Conservation (phyloP, 306 rosid species). For the Mucuna pruriens region DNA sequence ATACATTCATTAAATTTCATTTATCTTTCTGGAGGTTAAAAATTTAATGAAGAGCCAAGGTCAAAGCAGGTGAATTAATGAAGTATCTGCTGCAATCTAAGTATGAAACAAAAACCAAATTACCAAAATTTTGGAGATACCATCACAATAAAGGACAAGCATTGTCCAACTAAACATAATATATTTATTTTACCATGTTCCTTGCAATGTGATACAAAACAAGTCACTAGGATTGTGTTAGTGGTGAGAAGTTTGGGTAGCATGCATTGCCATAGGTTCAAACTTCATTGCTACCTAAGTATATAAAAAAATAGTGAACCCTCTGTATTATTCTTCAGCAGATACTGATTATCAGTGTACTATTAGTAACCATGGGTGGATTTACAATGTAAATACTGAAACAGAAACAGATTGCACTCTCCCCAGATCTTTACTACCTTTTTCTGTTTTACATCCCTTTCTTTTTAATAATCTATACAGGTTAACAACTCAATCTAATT, state of each 20-base stretch:
- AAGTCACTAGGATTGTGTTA: not conserved
- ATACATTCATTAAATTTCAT: not conserved
- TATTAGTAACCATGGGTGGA: not conserved
- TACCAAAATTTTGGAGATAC: not conserved
- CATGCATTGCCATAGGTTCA: not conserved
- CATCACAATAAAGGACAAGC: not conserved
- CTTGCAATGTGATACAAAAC: not conserved
- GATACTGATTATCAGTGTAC: not conserved
- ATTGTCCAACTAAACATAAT: not conserved
- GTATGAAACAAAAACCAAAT: not conserved
- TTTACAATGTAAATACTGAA: not conserved
- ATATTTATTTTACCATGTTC: not conserved
- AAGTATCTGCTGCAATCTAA: not conserved
- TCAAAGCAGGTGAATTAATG: not conserved
- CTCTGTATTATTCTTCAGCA: not conserved
- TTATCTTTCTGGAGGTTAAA: not conserved
- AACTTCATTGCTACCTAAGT: not conserved
- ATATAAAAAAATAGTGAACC: not conserved
- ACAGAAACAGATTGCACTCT: not conserved
- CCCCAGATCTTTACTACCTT: not conserved
- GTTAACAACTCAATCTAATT: not conserved
- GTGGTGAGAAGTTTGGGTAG: not conserved
- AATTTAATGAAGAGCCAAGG: not conserved
- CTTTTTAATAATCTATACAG: not conserved
- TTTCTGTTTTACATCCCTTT: not conserved